These are phyloP conservation scores for Cercospora zeina DNA, from an alignment of 2,329 filamentous ascomycete species.

Conservation along the genomic window DNA sequence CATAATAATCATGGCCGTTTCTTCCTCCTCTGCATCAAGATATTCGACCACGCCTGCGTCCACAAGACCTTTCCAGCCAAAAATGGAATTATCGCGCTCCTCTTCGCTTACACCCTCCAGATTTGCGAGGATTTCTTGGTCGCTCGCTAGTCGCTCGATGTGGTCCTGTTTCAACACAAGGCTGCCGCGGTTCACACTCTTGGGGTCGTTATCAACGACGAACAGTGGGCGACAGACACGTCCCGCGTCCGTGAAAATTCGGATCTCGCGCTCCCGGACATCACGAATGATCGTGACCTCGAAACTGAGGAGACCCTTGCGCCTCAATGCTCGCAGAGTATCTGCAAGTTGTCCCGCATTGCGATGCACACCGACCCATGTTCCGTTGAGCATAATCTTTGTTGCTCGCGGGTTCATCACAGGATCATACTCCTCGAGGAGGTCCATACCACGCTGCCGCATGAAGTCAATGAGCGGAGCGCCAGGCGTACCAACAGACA, in stretches of 20 bases:
- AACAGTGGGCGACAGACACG: conserved; percentile 92
- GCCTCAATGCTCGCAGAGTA: conserved; percentile 42
- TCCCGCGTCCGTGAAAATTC: conserved; percentile 95
- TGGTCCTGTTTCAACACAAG: conserved; percentile 84
- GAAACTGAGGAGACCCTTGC: conserved; percentile 79
- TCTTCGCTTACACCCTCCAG: conserved; percentile 56
- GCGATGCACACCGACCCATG: conserved; percentile 94
- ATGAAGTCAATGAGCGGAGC: conserved; percentile 93
- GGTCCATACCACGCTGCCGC: conserved; percentile 92
- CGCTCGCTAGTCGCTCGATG: conserved; percentile 72
- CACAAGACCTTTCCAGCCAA: conserved; percentile 86
- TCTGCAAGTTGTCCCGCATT: conserved; percentile 83
- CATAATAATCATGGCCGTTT: conserved; percentile 99
- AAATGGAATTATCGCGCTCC: conserved; percentile 61
- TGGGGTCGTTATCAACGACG: conserved; percentile 82
- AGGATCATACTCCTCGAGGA: conserved; percentile 82
- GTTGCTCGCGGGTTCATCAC: conserved; percentile 79
- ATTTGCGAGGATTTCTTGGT: conserved; percentile 57
- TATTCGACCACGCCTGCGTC: conserved; percentile 88
- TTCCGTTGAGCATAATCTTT: conserved; percentile 97
- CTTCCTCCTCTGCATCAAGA: conserved; percentile 95
- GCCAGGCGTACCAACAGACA: conserved; percentile 89
- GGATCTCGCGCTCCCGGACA: conserved; percentile 96
- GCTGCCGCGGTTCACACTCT: conserved; percentile 71
- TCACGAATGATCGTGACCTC: conserved; percentile 95